phyloP scores from a whole-genome alignment of 116 monocot genomes.

The Posidonia oceanica region DNA sequence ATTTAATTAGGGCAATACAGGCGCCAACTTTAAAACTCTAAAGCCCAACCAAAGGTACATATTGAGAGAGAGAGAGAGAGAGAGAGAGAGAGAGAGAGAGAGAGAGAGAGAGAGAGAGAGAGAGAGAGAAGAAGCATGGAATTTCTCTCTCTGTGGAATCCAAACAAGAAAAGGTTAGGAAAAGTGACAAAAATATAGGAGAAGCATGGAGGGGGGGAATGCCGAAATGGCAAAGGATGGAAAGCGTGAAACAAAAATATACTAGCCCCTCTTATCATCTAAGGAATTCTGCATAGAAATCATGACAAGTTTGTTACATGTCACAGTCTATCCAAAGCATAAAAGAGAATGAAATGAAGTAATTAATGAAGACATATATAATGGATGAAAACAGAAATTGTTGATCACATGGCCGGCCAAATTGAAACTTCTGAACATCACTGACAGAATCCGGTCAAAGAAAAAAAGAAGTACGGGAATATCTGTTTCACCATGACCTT shows the following conservation, averaged over 20 bases:
- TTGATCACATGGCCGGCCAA: neutral
- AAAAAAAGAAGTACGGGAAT: conserved; percentile 10
- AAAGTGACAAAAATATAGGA: neutral
- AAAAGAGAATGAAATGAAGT: conserved; percentile 8
- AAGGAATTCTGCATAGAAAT: conserved; percentile 17
- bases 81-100: no score
- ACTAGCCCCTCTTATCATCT: no score
- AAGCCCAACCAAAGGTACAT: no score
- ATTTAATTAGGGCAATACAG: no score
- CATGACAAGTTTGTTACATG: conserved; percentile 52
- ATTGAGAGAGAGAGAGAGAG: no score
- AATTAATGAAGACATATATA: neutral
- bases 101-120: no score
- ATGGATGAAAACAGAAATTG: neutral
- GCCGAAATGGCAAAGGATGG: neutral
- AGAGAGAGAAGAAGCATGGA: no score
- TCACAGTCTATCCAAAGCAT: conserved; percentile 22
- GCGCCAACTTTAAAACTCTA: no score
- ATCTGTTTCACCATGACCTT: conserved; percentile 31
- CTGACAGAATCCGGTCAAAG: conserved; percentile 26
- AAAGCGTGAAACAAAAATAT: neutral
- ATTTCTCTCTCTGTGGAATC: neutral
- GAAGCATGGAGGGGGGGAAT: neutral
- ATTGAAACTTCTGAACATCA: neutral
- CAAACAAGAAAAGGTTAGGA: neutral